phyloP scores from a whole-genome alignment of 306 rosid genomes.

The Cicer arietinum region DNA sequence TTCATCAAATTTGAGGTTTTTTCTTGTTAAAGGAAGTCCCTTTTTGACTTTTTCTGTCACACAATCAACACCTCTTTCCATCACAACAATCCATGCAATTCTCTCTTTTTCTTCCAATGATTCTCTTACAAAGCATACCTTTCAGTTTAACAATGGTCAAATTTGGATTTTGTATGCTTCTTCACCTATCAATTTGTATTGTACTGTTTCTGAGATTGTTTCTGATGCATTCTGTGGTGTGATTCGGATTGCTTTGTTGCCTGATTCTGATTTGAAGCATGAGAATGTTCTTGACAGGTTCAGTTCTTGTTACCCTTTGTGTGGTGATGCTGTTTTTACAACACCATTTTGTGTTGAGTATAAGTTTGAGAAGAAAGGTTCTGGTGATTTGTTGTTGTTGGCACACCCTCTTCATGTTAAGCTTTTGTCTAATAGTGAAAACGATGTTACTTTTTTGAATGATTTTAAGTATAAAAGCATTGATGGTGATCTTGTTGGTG shows the following conservation, averaged over 20 bases:
- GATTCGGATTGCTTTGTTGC: conserved; percentile 64
- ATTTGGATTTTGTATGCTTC: conserved; percentile 81
- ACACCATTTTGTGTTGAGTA: conserved; percentile 69
- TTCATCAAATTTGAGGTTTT: conserved; percentile 66
- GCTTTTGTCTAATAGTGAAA: conserved; percentile 50
- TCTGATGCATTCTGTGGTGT: conserved; percentile 67
- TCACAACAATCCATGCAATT: conserved; percentile 72
- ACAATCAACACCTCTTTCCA: conserved; percentile 52
- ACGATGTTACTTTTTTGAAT: conserved; percentile 52
- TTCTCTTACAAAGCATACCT: conserved; percentile 65
- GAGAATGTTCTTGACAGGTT: conserved; percentile 68
- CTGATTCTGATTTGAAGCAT: conserved; percentile 52
- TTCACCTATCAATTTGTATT: conserved; percentile 55
- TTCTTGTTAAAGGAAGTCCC: conserved; percentile 89
- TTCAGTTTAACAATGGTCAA: conserved; percentile 72
- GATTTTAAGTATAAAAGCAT: conserved; percentile 73
- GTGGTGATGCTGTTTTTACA: conserved; percentile 64
- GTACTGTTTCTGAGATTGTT: conserved; percentile 50
- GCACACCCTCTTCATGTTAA: conserved; percentile 89
- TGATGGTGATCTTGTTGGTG: conserved; percentile 91
- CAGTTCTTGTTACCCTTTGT: conserved; percentile 77
- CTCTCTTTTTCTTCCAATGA: conserved; percentile 53
- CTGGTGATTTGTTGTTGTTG: conserved; percentile 78
- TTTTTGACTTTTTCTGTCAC: conserved; percentile 64
- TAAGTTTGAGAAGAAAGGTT: conserved; percentile 70